Conservation (phyloP, 495 filamentous ascomycete species). For the Symbiotaphrina buchneri region DNA sequence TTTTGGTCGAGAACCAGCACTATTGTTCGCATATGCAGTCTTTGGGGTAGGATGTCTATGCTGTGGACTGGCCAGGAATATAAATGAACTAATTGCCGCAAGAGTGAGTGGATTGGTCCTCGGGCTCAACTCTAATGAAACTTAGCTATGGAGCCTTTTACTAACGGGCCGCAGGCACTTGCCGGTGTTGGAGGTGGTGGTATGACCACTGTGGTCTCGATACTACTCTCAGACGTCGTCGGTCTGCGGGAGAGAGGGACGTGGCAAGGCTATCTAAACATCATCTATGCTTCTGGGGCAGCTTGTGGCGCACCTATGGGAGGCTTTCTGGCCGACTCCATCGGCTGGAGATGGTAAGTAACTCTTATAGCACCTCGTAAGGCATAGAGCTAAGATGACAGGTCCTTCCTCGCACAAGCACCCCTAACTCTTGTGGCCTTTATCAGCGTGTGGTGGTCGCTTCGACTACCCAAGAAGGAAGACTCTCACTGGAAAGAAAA, state of each 20-base stretch:
- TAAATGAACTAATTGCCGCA: slow-evolving; percentile 36
- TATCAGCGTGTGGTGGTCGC: slow-evolving; percentile 31
- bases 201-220: slow-evolving; percentile 62
- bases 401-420: slow-evolving; percentile 50
- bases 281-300: slow-evolving; percentile 50
- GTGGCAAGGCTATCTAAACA: slow-evolving; percentile 70
- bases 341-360: slow-evolving; percentile 65
- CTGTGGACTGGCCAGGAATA: slow-evolving; percentile 49
- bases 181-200: slow-evolving; percentile 68
- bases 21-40: slow-evolving; percentile 49
- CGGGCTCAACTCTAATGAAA: slow-evolving; percentile 7
- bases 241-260: slow-evolving; percentile 53
- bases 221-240: slow-evolving; percentile 59
- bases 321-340: slow-evolving; percentile 47
- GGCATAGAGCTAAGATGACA: slow-evolving; percentile 8
- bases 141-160: slow-evolving; percentile 11
- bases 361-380: neutral
- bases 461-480: slow-evolving; percentile 35
- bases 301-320: slow-evolving; percentile 51
- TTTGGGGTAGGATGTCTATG: slow-evolving; percentile 54
- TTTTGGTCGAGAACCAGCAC: slow-evolving; percentile 55
- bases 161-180: slow-evolving; percentile 22
- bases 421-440: slow-evolving; percentile 50
- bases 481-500: slow-evolving; percentile 36
- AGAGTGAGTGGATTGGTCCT: slow-evolving; percentile 3